Percentiles rank a stretch among this genome's conserved stretches.
Evolutionary conservation across 1,284 basidiomycete genomes (phyloP).

Genomic region (Termitomyces sp.): DNA sequence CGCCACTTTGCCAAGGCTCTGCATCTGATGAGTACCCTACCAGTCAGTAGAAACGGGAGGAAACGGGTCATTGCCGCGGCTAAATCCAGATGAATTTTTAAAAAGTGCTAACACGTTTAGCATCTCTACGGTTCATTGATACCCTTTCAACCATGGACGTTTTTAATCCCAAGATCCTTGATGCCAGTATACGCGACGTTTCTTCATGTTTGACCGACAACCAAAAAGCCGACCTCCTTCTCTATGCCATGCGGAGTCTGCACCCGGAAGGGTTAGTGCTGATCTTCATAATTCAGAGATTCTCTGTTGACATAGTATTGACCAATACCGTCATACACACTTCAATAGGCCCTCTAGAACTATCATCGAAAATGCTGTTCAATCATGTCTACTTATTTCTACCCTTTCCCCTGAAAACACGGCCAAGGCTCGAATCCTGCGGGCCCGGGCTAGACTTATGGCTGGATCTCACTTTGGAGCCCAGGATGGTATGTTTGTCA

Average conservation of each 20-base stretch:
- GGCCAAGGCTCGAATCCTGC: conserved; percentile 56
- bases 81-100: background rate
- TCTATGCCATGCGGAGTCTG: conserved; percentile 56
- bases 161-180: conserved; percentile 69
- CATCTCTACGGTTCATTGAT: background rate
- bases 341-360: conserved; percentile 45
- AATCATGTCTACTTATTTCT: conserved; percentile 58
- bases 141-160: conserved; percentile 37
- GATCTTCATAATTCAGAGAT: conserved; percentile 12
- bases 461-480: conserved; percentile 56
- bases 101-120: background rate
- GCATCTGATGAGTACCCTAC: background rate
- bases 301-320: conserved; percentile 3
- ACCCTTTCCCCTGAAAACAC: conserved; percentile 48
- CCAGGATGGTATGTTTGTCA: conserved; percentile 49
- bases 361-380: conserved; percentile 68
- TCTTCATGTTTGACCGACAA: conserved; percentile 49
- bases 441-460: conserved; percentile 57
- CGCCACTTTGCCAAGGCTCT: background rate
- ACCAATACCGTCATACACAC: conserved; percentile 10
- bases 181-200: conserved; percentile 65
- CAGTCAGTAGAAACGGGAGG: background rate
- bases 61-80: conserved; percentile 1
- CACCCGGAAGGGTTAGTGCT: conserved; percentile 36
- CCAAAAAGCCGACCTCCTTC: conserved; percentile 61